phyloP scores from a whole-genome alignment of 495 filamentous ascomycete species.

The Penicillium macrosclerotiorum region DNA sequence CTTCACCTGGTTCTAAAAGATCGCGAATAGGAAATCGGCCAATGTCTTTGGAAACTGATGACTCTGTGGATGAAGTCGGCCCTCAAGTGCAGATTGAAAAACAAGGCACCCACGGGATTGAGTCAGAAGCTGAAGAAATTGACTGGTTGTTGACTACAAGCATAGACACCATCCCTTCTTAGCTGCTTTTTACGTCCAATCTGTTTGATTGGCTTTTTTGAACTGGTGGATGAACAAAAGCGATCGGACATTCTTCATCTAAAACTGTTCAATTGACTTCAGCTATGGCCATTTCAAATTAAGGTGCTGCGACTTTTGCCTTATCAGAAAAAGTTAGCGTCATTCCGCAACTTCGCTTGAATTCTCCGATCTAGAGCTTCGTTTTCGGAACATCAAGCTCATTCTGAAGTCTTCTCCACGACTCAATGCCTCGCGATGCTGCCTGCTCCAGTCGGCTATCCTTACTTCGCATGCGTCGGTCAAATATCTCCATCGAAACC shows the following conservation, averaged over 20 bases:
- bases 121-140: background rate
- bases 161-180: background rate
- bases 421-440: conserved; percentile 19
- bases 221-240: too few species aligned
- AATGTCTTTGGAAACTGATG: background rate
- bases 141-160: conserved; percentile 1
- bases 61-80: background rate
- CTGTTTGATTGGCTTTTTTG: too few species aligned
- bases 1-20: background rate
- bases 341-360: background rate
- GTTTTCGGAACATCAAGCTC: background rate
- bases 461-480: conserved; percentile 56
- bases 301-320: too few species aligned
- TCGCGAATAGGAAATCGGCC: background rate
- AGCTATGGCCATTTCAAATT: too few species aligned
- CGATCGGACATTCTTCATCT: too few species aligned
- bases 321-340: too few species aligned
- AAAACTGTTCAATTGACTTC: too few species aligned
- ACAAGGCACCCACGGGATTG: background rate
- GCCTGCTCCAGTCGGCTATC: conserved; percentile 22
- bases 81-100: background rate
- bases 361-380: background rate
- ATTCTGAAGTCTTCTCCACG: background rate
- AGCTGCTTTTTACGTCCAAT: too few species aligned
- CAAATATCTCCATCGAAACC: conserved; percentile 73